Base-by-base conservation (phyloP, 129 eudicot genomes). In the Centrapalus pauciflorus region DNA sequence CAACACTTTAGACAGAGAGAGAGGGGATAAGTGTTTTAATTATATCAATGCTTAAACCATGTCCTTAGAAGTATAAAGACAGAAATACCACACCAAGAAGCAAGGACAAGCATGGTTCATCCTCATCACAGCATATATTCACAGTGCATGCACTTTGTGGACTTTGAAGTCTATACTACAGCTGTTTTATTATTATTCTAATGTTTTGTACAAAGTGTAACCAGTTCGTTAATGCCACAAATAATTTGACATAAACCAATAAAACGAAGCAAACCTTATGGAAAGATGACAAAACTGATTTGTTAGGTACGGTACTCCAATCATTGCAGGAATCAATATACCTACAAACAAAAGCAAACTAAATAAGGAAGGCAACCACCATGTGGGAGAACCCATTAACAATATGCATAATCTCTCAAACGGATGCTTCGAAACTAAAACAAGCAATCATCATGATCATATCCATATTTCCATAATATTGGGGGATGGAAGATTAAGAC, bases 291-390 rank as follows among this genome's bases (percentile, higher is more conserved):
- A 81, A 61, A 72, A 87, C 71, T 16, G 82, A 74, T 78, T 71
- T 81, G 74, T 80, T 87, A 27, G 97, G 95, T 19, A 23, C 45
- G 25, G 79, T 54, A 14, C 80, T 84, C 68, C 81, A 80, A 63
- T 64, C 74, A 64, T 65, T 78, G 83, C 97, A 91, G 33, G 73
- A 81, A 56, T 67, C 87, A 69, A 71, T 64, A 71, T 91, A 91
- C 88, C 97, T 91, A 75, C 64, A 81, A 77, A 60, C 70, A 68
- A 74, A 21, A 62, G 30, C 57, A 33, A 55, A 48, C 27, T 33
- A 67, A 21, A 30, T 50, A 32, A 67, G 48, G 11, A 19, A 33
- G 37, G 11, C 17, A 64, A 1, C 33, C 48, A 35, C 32, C 51
- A 25, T 38, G 29, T 9, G 49, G 12, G 9, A 41, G 13, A 65